Conservation (phyloP, 2,329 filamentous ascomycete genomes). For the Ophiocordyceps camponoti-rufipedis region DNA sequence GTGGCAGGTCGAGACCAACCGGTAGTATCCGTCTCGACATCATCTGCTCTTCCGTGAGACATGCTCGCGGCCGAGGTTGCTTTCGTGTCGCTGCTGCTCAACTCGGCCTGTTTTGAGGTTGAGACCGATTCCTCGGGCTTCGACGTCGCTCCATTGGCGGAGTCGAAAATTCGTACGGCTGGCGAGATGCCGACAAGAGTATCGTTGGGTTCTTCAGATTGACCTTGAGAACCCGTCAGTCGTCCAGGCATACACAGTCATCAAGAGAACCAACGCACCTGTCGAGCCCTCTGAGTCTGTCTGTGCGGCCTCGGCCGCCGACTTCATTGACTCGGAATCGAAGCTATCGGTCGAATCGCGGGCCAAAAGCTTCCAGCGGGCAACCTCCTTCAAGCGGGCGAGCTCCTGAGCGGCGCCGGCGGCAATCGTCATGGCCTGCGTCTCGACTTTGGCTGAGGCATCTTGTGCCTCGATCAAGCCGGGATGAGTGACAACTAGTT, state of each 20-base stretch:
- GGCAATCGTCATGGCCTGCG: conserved; percentile 63
- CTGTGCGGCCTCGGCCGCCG: conserved; percentile 28
- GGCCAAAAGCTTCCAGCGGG: conserved; percentile 64
- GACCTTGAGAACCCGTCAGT: too few species aligned
- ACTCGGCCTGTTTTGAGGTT: neutral
- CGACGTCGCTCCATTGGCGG: neutral
- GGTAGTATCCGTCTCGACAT: neutral
- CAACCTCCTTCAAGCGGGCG: conserved; percentile 62
- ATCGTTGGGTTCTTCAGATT: neutral
- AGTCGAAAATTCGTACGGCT: neutral
- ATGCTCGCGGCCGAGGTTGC: neutral
- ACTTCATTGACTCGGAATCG: conserved; percentile 44
- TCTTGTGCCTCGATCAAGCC: conserved; percentile 50
- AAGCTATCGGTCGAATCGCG: conserved; percentile 65
- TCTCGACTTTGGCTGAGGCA: conserved; percentile 51
- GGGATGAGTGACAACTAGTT: conserved; percentile 56
- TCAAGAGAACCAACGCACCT: too few species aligned
- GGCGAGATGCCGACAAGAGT: neutral
- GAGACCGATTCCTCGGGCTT: neutral
- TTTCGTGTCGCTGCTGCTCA: neutral
- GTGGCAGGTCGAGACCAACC: neutral
- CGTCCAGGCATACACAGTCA: too few species aligned
- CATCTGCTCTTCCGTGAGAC: neutral
- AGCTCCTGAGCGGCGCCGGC: conserved; percentile 67
- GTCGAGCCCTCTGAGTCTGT: conserved; percentile 4